phyloP scores from a whole-genome alignment of 2,329 filamentous ascomycete species.

The Colletotrichum sidae region DNA sequence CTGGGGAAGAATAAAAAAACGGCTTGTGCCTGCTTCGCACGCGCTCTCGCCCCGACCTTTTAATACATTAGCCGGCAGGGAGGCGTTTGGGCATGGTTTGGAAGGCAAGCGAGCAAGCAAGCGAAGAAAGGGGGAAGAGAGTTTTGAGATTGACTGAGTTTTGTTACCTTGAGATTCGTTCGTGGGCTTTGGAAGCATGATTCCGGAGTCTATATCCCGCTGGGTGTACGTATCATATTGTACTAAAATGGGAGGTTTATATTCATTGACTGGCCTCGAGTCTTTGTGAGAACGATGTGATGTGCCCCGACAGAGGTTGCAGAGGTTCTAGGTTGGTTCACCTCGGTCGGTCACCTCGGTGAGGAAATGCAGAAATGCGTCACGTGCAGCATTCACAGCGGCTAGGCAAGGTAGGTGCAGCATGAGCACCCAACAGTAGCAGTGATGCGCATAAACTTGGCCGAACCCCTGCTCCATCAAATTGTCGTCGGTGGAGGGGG shows the following conservation, averaged over 20 bases:
- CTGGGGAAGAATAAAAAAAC: slow-evolving; percentile 16
- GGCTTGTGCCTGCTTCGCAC: slow-evolving; percentile 26
- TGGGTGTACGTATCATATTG: slow-evolving; percentile 34
- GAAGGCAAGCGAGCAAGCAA: slow-evolving; percentile 30
- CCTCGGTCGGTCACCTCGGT: slow-evolving; percentile 13
- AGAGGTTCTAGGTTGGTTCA: too few species aligned
- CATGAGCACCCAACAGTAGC: too few species aligned
- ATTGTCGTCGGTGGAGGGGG: slow-evolving; percentile 16
- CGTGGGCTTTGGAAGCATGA: slow-evolving; percentile 32
- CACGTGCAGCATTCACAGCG: slow-evolving; percentile 9
- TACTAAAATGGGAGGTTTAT: slow-evolving; percentile 35
- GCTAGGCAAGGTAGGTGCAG: too few species aligned
- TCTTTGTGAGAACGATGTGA: neutral
- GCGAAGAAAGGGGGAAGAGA: slow-evolving; percentile 23
- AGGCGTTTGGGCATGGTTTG: slow-evolving; percentile 33
- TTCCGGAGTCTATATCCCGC: slow-evolving; percentile 31
- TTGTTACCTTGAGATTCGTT: slow-evolving; percentile 21
- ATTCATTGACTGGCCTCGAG: neutral
- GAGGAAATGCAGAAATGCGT: slow-evolving; percentile 19
- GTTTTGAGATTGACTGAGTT: slow-evolving; percentile 23
- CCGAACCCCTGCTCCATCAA: slow-evolving; percentile 24
- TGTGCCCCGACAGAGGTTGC: neutral
- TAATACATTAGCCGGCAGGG: slow-evolving; percentile 34
- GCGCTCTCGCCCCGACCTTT: slow-evolving; percentile 25
- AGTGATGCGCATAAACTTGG: slow-evolving; percentile 34